These are phyloP conservation scores for Dryadomyces quercivorus DNA, from an alignment of 2,329 filamentous ascomycete species.

Conservation along the genomic window DNA sequence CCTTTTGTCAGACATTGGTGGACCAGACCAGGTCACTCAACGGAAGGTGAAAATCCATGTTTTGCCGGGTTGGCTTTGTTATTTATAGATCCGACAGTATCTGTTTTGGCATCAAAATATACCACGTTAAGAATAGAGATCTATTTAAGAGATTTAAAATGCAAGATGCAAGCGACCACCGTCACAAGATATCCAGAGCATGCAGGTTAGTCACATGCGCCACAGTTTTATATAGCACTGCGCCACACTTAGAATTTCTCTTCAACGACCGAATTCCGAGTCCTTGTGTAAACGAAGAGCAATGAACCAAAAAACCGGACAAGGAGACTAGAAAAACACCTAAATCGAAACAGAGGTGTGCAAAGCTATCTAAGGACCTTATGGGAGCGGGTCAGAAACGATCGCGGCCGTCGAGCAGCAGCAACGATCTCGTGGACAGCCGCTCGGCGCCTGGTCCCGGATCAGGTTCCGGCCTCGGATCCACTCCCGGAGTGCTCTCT, in stretches of 20 bases:
- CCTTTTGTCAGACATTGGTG: background rate
- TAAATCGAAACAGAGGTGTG: background rate
- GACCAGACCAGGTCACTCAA: background rate
- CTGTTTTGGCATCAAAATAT: background rate
- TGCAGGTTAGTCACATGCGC: background rate
- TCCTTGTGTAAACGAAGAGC: background rate
- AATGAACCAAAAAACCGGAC: background rate
- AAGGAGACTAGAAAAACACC: background rate
- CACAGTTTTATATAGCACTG: constrained; percentile 1
- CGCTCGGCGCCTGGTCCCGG: background rate
- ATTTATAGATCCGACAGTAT: background rate
- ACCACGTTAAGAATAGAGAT: background rate
- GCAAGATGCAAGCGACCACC: background rate
- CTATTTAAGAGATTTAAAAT: background rate
- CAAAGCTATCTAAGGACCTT: too few species aligned
- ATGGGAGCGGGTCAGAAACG: constrained; percentile 11
- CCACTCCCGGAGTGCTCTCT: background rate
- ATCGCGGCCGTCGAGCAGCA: constrained; percentile 8
- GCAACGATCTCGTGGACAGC: constrained; percentile 3
- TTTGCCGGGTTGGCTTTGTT: background rate
- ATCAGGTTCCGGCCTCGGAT: constrained; percentile 12
- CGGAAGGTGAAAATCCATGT: too few species aligned
- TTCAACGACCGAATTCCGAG: background rate
- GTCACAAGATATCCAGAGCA: background rate
- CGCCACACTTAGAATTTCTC: constrained; percentile 2